These are phyloP conservation scores for Lactuca saligna DNA, from an alignment of 129 eudicot genomes.

Conservation along the genomic window DNA sequence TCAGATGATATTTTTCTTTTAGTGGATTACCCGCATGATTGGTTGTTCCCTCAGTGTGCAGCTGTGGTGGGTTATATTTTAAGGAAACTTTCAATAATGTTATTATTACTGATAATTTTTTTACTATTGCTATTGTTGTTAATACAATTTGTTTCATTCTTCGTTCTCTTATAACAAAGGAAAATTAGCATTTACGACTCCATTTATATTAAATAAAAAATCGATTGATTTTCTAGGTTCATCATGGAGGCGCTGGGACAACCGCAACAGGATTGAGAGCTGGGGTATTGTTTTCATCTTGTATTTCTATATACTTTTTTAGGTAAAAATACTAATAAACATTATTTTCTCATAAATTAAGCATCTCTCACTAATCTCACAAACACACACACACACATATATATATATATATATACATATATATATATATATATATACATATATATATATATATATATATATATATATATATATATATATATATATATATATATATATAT, in stretches of 20 bases:
- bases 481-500: neutral
- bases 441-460: neutral
- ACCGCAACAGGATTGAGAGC: slow-evolving; percentile 60
- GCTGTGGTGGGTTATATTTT: neutral
- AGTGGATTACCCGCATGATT: slow-evolving; percentile 67
- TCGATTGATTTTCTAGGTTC: slow-evolving; percentile 43
- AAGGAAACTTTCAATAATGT: neutral
- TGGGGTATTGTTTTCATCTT: slow-evolving; percentile 43
- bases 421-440: neutral
- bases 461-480: neutral
- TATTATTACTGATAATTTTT: no score
- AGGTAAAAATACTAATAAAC: no score
- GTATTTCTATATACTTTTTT: neutral
- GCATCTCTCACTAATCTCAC: neutral
- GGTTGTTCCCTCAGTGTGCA: neutral
- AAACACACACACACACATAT: no score
- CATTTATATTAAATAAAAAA: neutral
- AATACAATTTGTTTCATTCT: no score
- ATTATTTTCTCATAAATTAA: no score
- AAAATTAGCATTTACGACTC: neutral
- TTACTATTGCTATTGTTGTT: no score
- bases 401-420: neutral
- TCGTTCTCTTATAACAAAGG: neutral
- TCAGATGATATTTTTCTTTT: slow-evolving; percentile 66
- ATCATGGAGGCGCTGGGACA: slow-evolving; percentile 43